Conservation (phyloP, 202 grass and related monocot genomes). For the Bolboschoenoplectus hybrid region DNA sequence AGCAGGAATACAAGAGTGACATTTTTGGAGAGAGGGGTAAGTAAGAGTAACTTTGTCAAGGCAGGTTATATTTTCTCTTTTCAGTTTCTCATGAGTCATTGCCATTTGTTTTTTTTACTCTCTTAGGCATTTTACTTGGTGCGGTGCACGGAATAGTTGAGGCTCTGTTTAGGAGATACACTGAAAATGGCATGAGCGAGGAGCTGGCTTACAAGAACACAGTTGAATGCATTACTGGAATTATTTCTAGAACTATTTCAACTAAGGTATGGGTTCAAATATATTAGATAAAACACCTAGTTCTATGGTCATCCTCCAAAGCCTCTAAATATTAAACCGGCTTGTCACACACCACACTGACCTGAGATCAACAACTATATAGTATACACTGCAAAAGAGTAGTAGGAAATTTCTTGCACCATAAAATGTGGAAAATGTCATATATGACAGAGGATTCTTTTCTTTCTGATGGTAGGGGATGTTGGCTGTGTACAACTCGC, state of each 20-base stretch:
- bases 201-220: slow-evolving; percentile 68
- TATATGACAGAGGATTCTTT: neutral
- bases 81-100: neutral
- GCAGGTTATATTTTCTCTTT: neutral
- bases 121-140: slow-evolving; percentile 70
- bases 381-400: neutral
- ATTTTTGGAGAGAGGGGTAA: slow-evolving; percentile 84
- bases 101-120: neutral
- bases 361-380: neutral
- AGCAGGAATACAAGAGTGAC: slow-evolving; percentile 83
- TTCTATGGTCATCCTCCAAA: neutral
- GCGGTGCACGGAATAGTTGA: slow-evolving; percentile 77
- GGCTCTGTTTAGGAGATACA: slow-evolving; percentile 75
- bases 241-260: slow-evolving; percentile 75
- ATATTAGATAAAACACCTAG: slow-evolving; percentile 12
- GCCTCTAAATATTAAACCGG: slow-evolving; percentile 17
- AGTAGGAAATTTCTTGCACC: neutral
- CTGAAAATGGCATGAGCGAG: slow-evolving; percentile 71
- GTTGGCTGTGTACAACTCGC: slow-evolving; percentile 71
- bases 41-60: neutral
- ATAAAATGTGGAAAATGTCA: neutral
- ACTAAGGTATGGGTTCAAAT: slow-evolving; percentile 48
- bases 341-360: neutral
- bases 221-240: slow-evolving; percentile 75
- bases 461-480: slow-evolving; percentile 51